Evolutionary conservation across 192 early-diverging fungal species (phyloP).

Genomic region (Coemansia sp.): DNA sequence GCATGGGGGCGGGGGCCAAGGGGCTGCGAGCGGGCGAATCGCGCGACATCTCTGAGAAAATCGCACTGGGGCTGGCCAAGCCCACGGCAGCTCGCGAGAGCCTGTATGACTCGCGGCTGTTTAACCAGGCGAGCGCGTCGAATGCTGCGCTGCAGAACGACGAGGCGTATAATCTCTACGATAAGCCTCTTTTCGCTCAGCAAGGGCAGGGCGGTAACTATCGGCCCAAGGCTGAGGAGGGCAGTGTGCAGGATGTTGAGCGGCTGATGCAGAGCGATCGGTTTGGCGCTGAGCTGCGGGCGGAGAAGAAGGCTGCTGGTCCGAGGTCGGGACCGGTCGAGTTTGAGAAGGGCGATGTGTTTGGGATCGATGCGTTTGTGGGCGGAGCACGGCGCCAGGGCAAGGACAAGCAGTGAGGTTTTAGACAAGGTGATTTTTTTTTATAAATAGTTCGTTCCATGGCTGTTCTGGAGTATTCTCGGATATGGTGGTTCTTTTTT

Average conservation of each 20-base stretch:
- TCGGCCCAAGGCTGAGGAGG: constrained; percentile 68
- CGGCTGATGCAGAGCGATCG: constrained; percentile 66
- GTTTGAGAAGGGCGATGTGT: constrained; percentile 95
- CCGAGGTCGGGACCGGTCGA: constrained; percentile 82
- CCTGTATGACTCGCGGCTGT: constrained; percentile 92
- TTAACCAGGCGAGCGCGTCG: constrained; percentile 87
- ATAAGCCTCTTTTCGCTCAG: constrained; percentile 89
- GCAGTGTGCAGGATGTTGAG: constrained; percentile 57
- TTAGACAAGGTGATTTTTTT: background rate
- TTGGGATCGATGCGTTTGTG: constrained; percentile 89
- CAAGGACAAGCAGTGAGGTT: background rate
- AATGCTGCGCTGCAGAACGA: constrained; percentile 86
- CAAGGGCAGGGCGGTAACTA: constrained; percentile 68
- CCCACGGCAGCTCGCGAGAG: constrained; percentile 85
- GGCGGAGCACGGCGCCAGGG: constrained; percentile 59
- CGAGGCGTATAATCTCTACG: constrained; percentile 91
- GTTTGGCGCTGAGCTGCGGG: constrained; percentile 58
- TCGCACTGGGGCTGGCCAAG: constrained; percentile 94
- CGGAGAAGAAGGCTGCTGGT: constrained; percentile 33
- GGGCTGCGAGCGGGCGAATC: constrained; percentile 59
- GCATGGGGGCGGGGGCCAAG: constrained; percentile 88
- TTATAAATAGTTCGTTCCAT: background rate
- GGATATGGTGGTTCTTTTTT: background rate
- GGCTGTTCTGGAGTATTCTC: background rate
- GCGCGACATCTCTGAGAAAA: constrained; percentile 98